Evolutionary conservation across 176 grass and related monocot species (phyloP).

Genomic region (Cenchrus purpureus): DNA sequence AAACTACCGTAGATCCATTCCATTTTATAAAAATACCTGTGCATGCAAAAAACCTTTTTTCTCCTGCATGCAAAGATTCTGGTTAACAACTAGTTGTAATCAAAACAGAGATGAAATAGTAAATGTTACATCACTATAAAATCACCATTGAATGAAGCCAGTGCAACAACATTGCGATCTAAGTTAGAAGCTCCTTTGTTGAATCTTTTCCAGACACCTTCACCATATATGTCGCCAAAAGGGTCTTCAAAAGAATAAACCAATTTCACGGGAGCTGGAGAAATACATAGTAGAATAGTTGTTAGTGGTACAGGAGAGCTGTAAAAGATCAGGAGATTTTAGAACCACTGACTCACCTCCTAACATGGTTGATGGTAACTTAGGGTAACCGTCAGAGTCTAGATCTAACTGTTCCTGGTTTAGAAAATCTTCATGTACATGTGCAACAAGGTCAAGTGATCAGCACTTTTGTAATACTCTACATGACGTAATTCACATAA

Average conservation of each 20-base stretch:
- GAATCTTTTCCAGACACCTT: background rate
- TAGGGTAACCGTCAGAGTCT: slow-evolving; percentile 1
- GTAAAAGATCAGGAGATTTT: background rate
- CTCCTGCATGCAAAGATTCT: too few relatives aligned
- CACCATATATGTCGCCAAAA: background rate
- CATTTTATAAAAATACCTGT: too few relatives aligned
- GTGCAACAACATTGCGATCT: background rate
- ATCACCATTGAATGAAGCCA: background rate
- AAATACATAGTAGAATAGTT: background rate
- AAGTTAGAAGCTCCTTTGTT: background rate
- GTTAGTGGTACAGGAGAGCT: background rate
- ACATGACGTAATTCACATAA: too few relatives aligned
- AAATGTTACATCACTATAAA: too few relatives aligned
- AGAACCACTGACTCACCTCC: background rate
- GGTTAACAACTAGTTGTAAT: too few relatives aligned
- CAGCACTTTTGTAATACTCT: background rate
- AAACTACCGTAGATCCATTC: too few relatives aligned
- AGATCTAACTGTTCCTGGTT: background rate
- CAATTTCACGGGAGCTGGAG: background rate
- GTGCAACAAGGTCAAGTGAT: background rate
- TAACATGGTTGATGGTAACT: background rate
- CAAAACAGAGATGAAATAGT: too few relatives aligned
- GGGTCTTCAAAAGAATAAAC: background rate
- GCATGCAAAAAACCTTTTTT: too few relatives aligned
- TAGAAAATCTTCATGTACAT: background rate